Evolutionary conservation across 441 rosid species (phyloP).

Genomic region (Pelargonium australe): DNA sequence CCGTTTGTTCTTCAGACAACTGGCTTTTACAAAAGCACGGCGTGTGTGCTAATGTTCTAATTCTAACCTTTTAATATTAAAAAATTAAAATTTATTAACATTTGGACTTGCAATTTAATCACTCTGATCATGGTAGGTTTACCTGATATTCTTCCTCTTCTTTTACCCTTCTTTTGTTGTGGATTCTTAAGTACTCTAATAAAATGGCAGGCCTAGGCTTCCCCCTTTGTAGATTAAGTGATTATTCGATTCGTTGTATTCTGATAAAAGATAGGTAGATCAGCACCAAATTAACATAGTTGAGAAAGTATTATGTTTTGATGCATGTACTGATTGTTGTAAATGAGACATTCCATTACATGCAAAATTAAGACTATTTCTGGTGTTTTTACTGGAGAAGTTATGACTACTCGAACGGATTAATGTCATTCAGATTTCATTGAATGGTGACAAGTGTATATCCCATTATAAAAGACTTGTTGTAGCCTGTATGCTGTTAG

Average conservation of each 20-base stretch:
- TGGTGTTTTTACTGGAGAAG: not conserved
- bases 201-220: not conserved
- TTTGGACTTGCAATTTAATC: too few species aligned
- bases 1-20: too few species aligned
- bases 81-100: too few species aligned
- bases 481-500: not conserved
- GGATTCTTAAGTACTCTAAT: too few species aligned
- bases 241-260: not conserved
- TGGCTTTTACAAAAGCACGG: too few species aligned
- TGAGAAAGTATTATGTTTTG: not conserved
- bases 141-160: not conserved
- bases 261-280: not conserved
- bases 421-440: not conserved
- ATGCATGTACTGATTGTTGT: not conserved
- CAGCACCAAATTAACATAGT: not conserved
- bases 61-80: too few species aligned
- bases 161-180: not conserved
- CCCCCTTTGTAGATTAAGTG: not conserved
- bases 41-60: too few species aligned
- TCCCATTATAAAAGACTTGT: not conserved
- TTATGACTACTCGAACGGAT: not conserved
- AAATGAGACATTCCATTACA: not conserved
- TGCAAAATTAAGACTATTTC: not conserved
- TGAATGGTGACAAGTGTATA: not conserved
- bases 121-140: too few species aligned